Evolutionary conservation across 371 early-diverging fungal species (phyloP).

Genomic region (Mucor mucedo): DNA sequence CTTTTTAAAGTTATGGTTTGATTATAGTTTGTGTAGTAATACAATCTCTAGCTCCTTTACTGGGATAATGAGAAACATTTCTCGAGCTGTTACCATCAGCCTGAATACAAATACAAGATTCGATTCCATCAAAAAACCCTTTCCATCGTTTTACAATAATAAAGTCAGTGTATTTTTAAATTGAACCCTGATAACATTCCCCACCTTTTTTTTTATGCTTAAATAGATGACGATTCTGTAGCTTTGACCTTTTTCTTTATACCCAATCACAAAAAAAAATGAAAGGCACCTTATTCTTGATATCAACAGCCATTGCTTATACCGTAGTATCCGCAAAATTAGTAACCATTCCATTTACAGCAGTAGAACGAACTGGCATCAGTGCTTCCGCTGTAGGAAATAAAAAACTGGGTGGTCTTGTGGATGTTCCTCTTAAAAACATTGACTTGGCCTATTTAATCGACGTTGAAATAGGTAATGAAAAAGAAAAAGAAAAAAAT

Average conservation of each 20-base stretch:
- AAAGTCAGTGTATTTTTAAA: slow-evolving; percentile 10
- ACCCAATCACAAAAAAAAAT: neutral
- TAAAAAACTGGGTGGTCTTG: slow-evolving; percentile 6
- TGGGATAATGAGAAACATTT: no score
- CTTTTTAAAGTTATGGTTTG: neutral
- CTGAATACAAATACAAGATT: no score
- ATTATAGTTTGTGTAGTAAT: no score
- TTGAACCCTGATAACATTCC: slow-evolving; percentile 10
- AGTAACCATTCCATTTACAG: slow-evolving; percentile 28
- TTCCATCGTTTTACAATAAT: neutral
- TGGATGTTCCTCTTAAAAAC: slow-evolving; percentile 29
- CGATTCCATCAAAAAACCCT: no score
- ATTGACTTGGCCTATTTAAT: slow-evolving; percentile 46
- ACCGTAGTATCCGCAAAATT: slow-evolving; percentile 11
- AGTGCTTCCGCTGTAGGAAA: slow-evolving; percentile 4
- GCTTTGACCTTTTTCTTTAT: neutral
- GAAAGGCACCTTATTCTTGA: neutral
- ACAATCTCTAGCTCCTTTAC: no score
- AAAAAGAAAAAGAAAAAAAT: no score
- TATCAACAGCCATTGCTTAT: slow-evolving; percentile 14
- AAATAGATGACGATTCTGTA: neutral
- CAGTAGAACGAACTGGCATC: slow-evolving; percentile 17
- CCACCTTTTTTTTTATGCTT: neutral
- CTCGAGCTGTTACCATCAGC: no score
- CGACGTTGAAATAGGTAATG: slow-evolving; percentile 42